Base-by-base conservation (phyloP, 2,329 filamentous ascomycete species). In the Phyllosticta paracitricarpa region DNA sequence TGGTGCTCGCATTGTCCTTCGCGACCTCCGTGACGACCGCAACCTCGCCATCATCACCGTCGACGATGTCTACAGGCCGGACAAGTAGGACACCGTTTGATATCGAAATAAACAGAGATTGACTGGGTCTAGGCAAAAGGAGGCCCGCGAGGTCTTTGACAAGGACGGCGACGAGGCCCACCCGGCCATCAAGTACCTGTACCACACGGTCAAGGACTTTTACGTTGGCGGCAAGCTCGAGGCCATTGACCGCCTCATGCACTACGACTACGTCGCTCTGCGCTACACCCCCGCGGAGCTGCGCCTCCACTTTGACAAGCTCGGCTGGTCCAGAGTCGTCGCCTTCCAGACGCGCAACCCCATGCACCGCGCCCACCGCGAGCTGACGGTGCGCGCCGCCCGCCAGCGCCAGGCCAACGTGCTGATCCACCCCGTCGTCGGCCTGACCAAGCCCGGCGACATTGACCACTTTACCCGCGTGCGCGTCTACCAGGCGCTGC, bases 401-500 rank as follows among this genome's bases (percentile, higher is more conserved):
- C 93, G 94, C 70, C 89, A 89, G 62, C 90, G 95, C 77, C 92
- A 97, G 77, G 94, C 94, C 76, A 99, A 99, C 75, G 94, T 99
- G 68, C 88, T 99, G 71, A 99, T 99, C 76, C 94, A 99, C 81
- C 94, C 94, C 64, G 94, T 99, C 66, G 94, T 99, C 66, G 94
- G 94, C 73, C 84, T 99, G 71, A 99, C 94, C 75, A 99, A 99
- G 84, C 94, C 94, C 63, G 94, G 94, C 76, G 94, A 99, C 77
- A 99, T 99, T 74, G 94, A 99, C 79, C 94, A 99, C 84, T 99
- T 99, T 82, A 99, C 94, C 70, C 91, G 94, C 75, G 94, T 99
- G 70, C 91, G 94, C 72, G 94, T 97, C 71, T 99, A 99, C 85
- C 90, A 97, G 83, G 93, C 94, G 53, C 86, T 99, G 60, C 84